Conservation (phyloP, 495 filamentous ascomycete genomes). For the Rostrohypoxylon terebratum region DNA sequence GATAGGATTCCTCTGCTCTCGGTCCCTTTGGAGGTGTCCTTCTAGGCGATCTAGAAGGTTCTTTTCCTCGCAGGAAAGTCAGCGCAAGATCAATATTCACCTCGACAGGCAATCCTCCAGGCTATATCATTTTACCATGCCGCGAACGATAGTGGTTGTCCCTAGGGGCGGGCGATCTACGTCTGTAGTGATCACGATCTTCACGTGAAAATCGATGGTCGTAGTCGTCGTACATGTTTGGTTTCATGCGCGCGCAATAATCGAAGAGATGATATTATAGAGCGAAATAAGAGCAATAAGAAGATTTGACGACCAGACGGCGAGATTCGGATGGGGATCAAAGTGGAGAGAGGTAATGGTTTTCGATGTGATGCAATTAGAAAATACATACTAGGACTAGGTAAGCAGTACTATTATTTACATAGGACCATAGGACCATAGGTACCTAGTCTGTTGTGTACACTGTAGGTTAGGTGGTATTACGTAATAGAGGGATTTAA, state of each 20-base stretch:
- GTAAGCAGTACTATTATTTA: too few species aligned
- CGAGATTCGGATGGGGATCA: not conserved
- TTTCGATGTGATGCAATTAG: not conserved
- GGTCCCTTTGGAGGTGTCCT: constrained; percentile 45
- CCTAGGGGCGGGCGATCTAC: constrained; percentile 47
- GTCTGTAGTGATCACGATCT: constrained; percentile 53
- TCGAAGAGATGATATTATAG: not conserved
- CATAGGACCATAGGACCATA: too few species aligned
- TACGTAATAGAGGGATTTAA: too few species aligned
- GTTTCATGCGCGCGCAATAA: constrained; percentile 2
- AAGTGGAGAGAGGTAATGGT: not conserved
- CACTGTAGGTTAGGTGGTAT: too few species aligned
- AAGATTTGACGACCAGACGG: not conserved
- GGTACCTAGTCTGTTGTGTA: too few species aligned
- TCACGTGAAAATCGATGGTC: constrained; percentile 46
- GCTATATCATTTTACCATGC: constrained; percentile 64
- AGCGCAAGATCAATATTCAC: constrained; percentile 54
- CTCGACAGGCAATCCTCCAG: constrained; percentile 53
- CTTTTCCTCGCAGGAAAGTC: constrained; percentile 53
- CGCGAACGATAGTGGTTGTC: constrained; percentile 55
- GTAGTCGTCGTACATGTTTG: constrained; percentile 45
- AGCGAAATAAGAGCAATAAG: not conserved
- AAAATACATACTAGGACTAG: too few species aligned
- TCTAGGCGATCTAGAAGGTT: constrained; percentile 52
- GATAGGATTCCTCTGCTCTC: constrained; percentile 46